phyloP scores from a whole-genome alignment of 1,284 basidiomycete genomes.

The Apiotrichum siamense region DNA sequence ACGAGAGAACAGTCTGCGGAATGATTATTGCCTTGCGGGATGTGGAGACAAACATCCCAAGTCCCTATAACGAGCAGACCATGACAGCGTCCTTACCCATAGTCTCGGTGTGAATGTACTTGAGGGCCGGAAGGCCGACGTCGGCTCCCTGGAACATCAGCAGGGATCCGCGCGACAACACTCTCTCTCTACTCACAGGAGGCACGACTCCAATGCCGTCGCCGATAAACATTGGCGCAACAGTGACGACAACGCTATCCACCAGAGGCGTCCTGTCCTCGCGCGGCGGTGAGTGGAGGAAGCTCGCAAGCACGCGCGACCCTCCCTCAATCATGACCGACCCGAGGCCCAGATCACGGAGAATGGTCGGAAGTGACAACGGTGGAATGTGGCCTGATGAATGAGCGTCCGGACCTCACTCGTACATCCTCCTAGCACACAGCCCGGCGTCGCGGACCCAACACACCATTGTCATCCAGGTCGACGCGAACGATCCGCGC shows the following conservation, averaged over 20 bases:
- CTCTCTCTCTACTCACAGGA: constrained; percentile 18
- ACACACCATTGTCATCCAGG: constrained; percentile 48
- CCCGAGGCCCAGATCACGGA: constrained; percentile 56
- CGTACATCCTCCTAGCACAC: not conserved
- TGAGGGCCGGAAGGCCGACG: constrained; percentile 28
- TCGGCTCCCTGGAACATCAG: constrained; percentile 22
- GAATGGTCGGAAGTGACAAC: constrained; percentile 52
- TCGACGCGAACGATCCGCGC: constrained; percentile 40
- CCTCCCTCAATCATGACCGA: constrained; percentile 96
- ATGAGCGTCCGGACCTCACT: no score
- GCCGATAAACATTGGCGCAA: constrained; percentile 75
- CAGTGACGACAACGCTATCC: constrained; percentile 71
- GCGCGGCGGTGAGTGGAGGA: constrained; percentile 52
- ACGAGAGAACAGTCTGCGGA: not conserved
- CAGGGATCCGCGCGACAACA: not conserved
- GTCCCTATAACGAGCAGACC: constrained; percentile 26
- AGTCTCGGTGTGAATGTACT: constrained; percentile 34
- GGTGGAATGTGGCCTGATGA: constrained; percentile 54
- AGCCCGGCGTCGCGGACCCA: constrained; percentile 20
- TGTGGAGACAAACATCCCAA: no score
- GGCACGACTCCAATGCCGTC: constrained; percentile 56
- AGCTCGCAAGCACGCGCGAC: constrained; percentile 70
- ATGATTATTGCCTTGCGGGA: not conserved
- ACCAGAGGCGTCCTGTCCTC: constrained; percentile 50
- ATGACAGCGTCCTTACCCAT: constrained; percentile 47